phyloP scores from a whole-genome alignment of 2,329 filamentous ascomycete genomes.

The Alternaria sp. region DNA sequence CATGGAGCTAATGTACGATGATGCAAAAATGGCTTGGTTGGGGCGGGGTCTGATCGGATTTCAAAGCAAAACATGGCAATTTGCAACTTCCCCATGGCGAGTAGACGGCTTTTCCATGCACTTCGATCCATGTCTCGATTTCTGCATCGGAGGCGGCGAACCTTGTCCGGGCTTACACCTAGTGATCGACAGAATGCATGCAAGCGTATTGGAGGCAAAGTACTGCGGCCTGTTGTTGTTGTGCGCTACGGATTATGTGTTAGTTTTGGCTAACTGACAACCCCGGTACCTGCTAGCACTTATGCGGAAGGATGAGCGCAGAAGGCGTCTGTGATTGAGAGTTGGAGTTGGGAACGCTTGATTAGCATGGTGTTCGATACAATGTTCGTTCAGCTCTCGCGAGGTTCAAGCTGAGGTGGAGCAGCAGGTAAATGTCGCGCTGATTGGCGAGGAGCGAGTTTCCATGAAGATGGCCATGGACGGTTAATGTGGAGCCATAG shows the following conservation, averaged over 20 bases:
- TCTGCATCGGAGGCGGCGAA: neutral
- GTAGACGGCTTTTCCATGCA: neutral
- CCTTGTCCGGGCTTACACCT: neutral
- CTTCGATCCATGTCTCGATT: too few species aligned
- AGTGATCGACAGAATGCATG: too few species aligned
- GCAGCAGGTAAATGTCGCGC: too few species aligned
- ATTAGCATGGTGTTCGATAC: accelerated
- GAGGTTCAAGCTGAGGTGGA: too few species aligned
- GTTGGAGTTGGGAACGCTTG: neutral
- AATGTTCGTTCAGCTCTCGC: too few species aligned
- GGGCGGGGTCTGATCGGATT: slow-evolving; percentile 9
- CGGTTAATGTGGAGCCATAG: too few species aligned
- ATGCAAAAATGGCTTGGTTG: slow-evolving; percentile 1
- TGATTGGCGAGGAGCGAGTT: too few species aligned
- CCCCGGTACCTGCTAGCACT: neutral
- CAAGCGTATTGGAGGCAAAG: too few species aligned
- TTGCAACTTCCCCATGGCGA: slow-evolving; percentile 5
- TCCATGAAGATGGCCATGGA: too few species aligned
- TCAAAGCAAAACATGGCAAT: slow-evolving; percentile 10
- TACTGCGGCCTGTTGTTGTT: too few species aligned
- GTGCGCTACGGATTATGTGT: too few species aligned
- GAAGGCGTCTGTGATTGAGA: neutral
- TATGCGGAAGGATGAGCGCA: neutral
- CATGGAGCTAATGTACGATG: neutral
- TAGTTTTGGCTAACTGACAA: too few species aligned